Percentiles rank a stretch among this genome's conserved stretches.
These are phyloP conservation scores for Austroboletus niveus DNA, from an alignment of 1,284 basidiomycete species.

Conservation along the genomic window DNA sequence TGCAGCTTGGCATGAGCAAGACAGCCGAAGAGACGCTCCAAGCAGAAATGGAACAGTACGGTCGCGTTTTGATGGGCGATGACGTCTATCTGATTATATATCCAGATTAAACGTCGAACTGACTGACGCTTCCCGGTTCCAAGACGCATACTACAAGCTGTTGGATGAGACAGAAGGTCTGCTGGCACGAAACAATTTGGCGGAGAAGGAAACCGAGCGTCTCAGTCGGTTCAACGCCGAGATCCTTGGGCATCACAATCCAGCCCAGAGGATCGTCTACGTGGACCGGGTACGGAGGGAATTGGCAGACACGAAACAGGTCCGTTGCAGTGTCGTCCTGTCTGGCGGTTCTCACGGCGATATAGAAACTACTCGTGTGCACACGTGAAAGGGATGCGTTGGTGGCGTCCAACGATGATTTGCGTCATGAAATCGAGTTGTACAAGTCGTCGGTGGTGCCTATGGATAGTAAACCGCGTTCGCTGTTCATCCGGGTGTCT, in stretches of 20 bases:
- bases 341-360: conserved; percentile 1
- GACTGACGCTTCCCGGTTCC: conserved; percentile 56
- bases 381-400: conserved; percentile 55
- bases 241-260: conserved; percentile 71
- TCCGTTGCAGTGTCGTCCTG: conserved; percentile 28
- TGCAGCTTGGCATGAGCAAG: conserved; percentile 51
- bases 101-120: conserved; percentile 57
- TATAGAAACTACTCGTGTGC: conserved; percentile 54
- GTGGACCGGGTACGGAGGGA: conserved; percentile 70
- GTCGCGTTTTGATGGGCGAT: conserved; percentile 9
- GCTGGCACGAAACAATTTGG: conserved; percentile 65
- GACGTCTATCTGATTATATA: neutral
- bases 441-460: conserved; percentile 69
- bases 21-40: conserved; percentile 62
- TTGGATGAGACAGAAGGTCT: conserved; percentile 61
- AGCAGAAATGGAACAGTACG: conserved; percentile 62
- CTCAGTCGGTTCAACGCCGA: conserved; percentile 76
- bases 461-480: conserved; percentile 56
- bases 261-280: conserved; percentile 71
- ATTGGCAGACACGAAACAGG: conserved; percentile 69
- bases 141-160: conserved; percentile 63
- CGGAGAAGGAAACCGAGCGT: conserved; percentile 65
- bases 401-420: conserved; percentile 46
- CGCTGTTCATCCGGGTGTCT: conserved; percentile 58
- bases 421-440: conserved; percentile 61